phyloP scores from a whole-genome alignment of 768 basidiomycete species.

The Lyophyllum atratum region DNA sequence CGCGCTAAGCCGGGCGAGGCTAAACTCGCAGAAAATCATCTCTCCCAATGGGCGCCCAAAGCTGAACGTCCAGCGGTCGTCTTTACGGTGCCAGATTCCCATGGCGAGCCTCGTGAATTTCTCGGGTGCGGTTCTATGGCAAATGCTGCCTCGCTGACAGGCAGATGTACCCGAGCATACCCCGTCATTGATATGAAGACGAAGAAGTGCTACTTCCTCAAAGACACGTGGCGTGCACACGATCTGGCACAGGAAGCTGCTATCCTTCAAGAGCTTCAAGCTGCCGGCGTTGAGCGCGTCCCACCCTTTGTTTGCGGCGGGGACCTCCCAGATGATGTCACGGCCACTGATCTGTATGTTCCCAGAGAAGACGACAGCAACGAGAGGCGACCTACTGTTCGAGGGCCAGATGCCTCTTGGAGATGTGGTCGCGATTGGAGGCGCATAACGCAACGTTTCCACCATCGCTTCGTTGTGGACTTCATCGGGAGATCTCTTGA shows the following conservation, averaged over 20 bases:
- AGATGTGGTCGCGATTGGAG: background rate
- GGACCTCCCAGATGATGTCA: constrained; percentile 25
- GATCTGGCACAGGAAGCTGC: constrained; percentile 16
- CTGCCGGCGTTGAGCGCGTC: constrained; percentile 17
- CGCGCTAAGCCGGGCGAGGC: constrained; percentile 9
- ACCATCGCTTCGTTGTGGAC: constrained; percentile 22
- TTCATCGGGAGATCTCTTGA: constrained; percentile 14
- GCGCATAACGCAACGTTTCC: constrained; percentile 13
- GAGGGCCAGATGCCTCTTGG: constrained; percentile 5
- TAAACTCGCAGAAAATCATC: background rate
- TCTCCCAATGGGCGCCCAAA: constrained; percentile 2
- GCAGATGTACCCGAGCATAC: constrained; percentile 17
- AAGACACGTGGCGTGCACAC: constrained; percentile 27
- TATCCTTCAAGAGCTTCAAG: constrained; percentile 17
- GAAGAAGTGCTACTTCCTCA: constrained; percentile 21
- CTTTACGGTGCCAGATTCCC: constrained; percentile 7
- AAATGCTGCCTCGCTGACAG: constrained; percentile 12
- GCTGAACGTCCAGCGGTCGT: background rate
- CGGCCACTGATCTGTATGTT: constrained; percentile 11
- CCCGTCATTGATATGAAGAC: constrained; percentile 15
- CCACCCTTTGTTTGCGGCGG: constrained; percentile 27
- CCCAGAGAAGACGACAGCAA: background rate
- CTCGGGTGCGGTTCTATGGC: constrained; percentile 16
- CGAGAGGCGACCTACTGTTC: background rate
- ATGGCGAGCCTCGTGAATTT: background rate